Percentiles rank a stretch among this genome's conserved stretches.
phyloP scores from a whole-genome alignment of 2,329 filamentous ascomycete genomes.

The Didymella lethalis region DNA sequence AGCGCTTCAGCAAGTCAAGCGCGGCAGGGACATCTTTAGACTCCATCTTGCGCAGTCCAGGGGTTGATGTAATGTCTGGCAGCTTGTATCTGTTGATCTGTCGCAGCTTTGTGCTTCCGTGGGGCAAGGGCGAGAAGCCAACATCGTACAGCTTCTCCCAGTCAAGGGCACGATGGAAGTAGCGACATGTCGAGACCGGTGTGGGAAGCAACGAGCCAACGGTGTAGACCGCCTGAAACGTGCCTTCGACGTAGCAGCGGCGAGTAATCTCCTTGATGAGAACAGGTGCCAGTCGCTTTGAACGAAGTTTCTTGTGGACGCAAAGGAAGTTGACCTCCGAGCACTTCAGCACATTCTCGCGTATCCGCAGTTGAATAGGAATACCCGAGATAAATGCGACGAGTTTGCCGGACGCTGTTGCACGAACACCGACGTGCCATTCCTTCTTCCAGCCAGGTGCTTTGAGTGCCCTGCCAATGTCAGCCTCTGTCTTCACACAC shows the following conservation, averaged over 20 bases:
- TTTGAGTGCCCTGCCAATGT: slow-evolving; percentile 77
- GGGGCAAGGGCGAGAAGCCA: slow-evolving; percentile 88
- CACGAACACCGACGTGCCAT: slow-evolving; percentile 95
- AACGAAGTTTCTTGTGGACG: slow-evolving; percentile 95
- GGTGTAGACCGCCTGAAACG: slow-evolving; percentile 97
- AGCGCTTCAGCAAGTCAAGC: slow-evolving; percentile 75
- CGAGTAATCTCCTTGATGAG: slow-evolving; percentile 98
- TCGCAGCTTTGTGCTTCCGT: slow-evolving; percentile 81
- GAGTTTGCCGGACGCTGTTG: slow-evolving; percentile 81
- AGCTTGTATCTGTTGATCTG: slow-evolving; percentile 88
- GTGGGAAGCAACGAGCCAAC: slow-evolving; percentile 90
- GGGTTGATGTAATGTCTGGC: slow-evolving; percentile 74
- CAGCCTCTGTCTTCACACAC: slow-evolving; percentile 5
- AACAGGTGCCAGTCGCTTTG: slow-evolving; percentile 89
- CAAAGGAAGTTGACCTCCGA: slow-evolving; percentile 99
- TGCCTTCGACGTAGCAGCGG: slow-evolving; percentile 82
- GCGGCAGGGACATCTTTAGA: slow-evolving; percentile 79
- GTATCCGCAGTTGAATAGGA: slow-evolving; percentile 81
- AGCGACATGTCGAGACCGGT: slow-evolving; percentile 90
- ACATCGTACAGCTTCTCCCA: slow-evolving; percentile 97
- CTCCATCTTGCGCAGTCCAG: slow-evolving; percentile 82
- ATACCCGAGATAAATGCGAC: slow-evolving; percentile 97
- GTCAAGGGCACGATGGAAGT: slow-evolving; percentile 92
- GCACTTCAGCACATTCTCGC: slow-evolving; percentile 75
- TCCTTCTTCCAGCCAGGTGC: slow-evolving; percentile 91